Percentiles rank a stretch among this genome's conserved stretches.
Conservation (phyloP, 768 basidiomycete species). For the Calocera cornea region DNA sequence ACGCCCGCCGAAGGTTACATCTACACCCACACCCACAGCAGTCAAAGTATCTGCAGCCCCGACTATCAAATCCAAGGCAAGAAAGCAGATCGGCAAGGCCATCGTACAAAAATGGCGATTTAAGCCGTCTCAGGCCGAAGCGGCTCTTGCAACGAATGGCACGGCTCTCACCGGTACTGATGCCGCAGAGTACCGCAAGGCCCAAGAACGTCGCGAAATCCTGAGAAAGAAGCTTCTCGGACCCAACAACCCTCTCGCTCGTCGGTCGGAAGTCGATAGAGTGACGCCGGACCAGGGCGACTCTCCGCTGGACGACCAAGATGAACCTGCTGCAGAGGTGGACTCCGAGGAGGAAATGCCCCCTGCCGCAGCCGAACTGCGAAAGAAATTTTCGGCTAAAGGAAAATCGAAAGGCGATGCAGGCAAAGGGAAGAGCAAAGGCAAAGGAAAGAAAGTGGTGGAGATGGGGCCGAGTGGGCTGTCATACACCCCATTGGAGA, state of each 20-base stretch:
- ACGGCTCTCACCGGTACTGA: neutral
- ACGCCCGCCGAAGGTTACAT: neutral
- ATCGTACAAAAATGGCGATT: slow-evolving; percentile 3
- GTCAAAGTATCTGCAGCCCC: neutral
- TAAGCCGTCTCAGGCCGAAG: neutral
- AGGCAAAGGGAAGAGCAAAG: slow-evolving; percentile 15
- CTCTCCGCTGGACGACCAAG: slow-evolving; percentile 4
- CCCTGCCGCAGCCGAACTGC: neutral
- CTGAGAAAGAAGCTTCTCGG: neutral
- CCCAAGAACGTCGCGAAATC: neutral
- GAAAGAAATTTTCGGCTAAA: slow-evolving; percentile 17
- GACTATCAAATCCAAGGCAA: neutral
- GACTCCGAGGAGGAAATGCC: neutral
- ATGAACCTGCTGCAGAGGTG: neutral
- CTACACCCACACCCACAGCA: neutral
- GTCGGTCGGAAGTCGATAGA: neutral
- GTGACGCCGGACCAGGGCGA: neutral
- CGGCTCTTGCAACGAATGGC: neutral
- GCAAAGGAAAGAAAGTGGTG: slow-evolving; percentile 21
- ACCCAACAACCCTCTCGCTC: slow-evolving; percentile 1
- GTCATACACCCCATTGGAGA: slow-evolving; percentile 62
- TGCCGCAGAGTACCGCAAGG: neutral
- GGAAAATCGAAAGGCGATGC: slow-evolving; percentile 19
- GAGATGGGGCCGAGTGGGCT: slow-evolving; percentile 56
- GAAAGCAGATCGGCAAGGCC: neutral